These are phyloP conservation scores for Croton setiger DNA, from an alignment of 441 rosid genomes.

Conservation along the genomic window DNA sequence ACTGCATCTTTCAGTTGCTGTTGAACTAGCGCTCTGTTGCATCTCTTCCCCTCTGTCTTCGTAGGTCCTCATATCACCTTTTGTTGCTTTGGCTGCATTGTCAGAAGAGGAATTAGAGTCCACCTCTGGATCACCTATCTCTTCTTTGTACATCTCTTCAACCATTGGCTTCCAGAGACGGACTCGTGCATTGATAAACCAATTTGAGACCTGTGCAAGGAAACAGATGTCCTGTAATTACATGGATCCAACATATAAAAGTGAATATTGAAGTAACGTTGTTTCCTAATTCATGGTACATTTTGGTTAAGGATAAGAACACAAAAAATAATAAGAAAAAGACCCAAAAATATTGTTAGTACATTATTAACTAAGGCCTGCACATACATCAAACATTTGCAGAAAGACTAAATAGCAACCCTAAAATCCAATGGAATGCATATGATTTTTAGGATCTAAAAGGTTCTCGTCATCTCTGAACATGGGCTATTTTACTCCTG, in stretches of 20 bases:
- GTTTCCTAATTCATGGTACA: constrained; percentile 1
- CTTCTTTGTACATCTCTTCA: constrained; percentile 96
- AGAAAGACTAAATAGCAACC: not conserved
- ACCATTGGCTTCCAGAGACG: constrained; percentile 99
- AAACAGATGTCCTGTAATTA: constrained; percentile 12
- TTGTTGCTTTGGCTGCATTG: constrained; percentile 41
- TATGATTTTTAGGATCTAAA: not conserved
- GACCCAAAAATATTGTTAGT: constrained; percentile 15
- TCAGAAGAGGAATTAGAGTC: constrained; percentile 75
- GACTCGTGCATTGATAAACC: constrained; percentile 91
- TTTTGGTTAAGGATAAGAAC: not conserved
- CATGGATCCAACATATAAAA: not conserved
- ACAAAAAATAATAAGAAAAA: constrained; percentile 7
- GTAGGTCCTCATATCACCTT: constrained; percentile 29
- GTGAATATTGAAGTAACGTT: not conserved
- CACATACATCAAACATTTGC: not conserved
- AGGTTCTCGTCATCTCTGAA: not conserved
- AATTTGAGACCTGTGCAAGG: too few species aligned
- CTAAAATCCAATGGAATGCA: constrained; percentile 1
- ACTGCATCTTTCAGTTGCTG: constrained; percentile 33
- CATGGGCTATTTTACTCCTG: not conserved
- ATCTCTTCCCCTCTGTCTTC: constrained; percentile 46
- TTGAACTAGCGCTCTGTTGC: constrained; percentile 51
- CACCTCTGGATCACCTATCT: constrained; percentile 62
- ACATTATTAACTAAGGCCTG: not conserved